Percentiles rank a stretch among this genome's conserved stretches.
Conservation (phyloP, 176 grass and related monocot species). For the Puccinellia tenuiflora region DNA sequence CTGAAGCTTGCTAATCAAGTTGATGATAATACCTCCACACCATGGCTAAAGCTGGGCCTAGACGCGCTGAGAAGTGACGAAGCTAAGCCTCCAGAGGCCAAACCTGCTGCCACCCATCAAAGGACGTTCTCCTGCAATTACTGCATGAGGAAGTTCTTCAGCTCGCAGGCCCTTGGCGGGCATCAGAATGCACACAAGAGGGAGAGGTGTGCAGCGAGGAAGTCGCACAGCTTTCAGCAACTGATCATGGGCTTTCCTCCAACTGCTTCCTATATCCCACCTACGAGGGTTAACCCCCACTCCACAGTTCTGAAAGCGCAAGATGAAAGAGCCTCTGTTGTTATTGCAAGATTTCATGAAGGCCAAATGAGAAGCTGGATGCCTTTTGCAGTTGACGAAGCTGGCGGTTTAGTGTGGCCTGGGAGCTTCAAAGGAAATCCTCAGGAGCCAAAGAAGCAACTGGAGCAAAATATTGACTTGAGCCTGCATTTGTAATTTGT, state of each 20-base stretch:
- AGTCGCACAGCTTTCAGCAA: slow-evolving; percentile 37
- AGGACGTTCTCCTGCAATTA: slow-evolving; percentile 90
- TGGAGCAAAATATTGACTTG: slow-evolving; percentile 56
- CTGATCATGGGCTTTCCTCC: slow-evolving; percentile 36
- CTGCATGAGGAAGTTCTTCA: slow-evolving; percentile 91
- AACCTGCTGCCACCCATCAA: slow-evolving; percentile 31
- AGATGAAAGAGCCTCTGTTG: slow-evolving; percentile 23
- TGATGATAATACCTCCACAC: slow-evolving; percentile 22
- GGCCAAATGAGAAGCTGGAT: slow-evolving; percentile 38
- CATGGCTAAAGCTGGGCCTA: slow-evolving; percentile 62
- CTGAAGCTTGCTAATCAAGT: slow-evolving; percentile 14
- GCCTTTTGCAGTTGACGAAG: slow-evolving; percentile 41
- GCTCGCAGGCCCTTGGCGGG: slow-evolving; percentile 76
- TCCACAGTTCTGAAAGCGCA: slow-evolving; percentile 43
- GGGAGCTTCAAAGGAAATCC: slow-evolving; percentile 59
- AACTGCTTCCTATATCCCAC: slow-evolving; percentile 41
- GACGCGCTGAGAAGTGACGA: slow-evolving; percentile 23
- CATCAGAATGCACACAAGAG: slow-evolving; percentile 93
- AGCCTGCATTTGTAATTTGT: slow-evolving; percentile 52
- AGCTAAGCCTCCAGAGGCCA: slow-evolving; percentile 18
- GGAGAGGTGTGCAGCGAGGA: slow-evolving; percentile 70
- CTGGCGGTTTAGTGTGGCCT: slow-evolving; percentile 45
- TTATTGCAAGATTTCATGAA: slow-evolving; percentile 42
- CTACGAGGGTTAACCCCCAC: slow-evolving; percentile 60
- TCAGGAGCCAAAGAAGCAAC: slow-evolving; percentile 22